Evolutionary conservation across 2,329 filamentous ascomycete genomes (phyloP).

Genomic region (Fusarium sp.): DNA sequence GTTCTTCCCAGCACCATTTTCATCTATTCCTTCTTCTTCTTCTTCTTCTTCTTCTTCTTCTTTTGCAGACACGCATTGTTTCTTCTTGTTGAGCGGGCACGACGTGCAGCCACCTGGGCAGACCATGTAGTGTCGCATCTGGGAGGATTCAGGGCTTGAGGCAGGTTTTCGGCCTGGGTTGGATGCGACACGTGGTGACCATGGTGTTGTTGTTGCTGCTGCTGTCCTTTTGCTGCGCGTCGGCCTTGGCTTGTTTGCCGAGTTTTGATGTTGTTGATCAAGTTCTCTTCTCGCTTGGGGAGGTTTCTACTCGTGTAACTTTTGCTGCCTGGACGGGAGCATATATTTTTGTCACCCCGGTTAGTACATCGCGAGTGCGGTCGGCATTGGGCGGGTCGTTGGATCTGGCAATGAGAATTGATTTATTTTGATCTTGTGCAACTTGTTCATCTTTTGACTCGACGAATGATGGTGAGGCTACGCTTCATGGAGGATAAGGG

Average conservation of each 20-base stretch:
- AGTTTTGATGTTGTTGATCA: not conserved
- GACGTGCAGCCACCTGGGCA: not conserved
- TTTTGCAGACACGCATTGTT: not conserved
- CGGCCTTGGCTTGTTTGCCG: constrained; percentile 3
- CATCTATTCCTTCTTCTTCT: constrained; percentile 4
- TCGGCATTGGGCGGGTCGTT: constrained; percentile 31
- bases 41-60: not conserved
- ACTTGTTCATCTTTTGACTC: not conserved
- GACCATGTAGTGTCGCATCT: not conserved
- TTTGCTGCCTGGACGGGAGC: constrained; percentile 24
- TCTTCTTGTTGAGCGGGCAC: not conserved
- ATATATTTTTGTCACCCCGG: constrained; percentile 16
- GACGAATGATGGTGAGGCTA: not conserved
- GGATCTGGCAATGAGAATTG: constrained; percentile 25
- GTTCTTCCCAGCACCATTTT: constrained; percentile 31
- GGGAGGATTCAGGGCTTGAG: not conserved
- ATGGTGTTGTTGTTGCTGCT: not conserved
- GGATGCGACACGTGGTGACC: not conserved
- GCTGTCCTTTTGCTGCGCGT: not conserved
- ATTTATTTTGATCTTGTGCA: constrained; percentile 22
- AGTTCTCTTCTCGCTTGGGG: not conserved
- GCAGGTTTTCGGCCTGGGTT: not conserved
- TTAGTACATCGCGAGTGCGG: constrained; percentile 31
- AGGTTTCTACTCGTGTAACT: not conserved
- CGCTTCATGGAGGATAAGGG: not conserved